Evolutionary conservation across 495 filamentous ascomycete genomes (phyloP).

Genomic region (Penicillium macrosclerotiorum): DNA sequence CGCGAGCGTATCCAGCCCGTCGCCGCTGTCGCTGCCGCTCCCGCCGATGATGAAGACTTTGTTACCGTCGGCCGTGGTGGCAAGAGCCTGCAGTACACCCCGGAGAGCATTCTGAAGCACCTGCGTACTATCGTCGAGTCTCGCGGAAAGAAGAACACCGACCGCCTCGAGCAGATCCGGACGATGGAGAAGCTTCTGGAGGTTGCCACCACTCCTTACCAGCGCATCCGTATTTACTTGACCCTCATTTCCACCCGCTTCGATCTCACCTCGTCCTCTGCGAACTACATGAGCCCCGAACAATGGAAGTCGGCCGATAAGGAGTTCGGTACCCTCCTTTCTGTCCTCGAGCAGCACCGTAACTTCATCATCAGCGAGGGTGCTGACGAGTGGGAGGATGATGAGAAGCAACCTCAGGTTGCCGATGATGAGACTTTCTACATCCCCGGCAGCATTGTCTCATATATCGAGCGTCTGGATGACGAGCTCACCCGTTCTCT

Average conservation of each 20-base stretch:
- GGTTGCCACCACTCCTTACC: slow-evolving; percentile 86
- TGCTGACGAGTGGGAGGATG: slow-evolving; percentile 98
- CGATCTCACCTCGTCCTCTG: slow-evolving; percentile 78
- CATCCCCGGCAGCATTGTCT: slow-evolving; percentile 90
- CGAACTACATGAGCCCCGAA: slow-evolving; percentile 87
- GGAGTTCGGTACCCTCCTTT: slow-evolving; percentile 74
- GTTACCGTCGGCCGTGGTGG: slow-evolving; percentile 82
- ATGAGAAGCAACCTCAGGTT: slow-evolving; percentile 82
- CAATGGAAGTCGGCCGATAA: slow-evolving; percentile 95
- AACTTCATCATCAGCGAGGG: slow-evolving; percentile 82
- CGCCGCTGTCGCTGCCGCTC: slow-evolving; percentile 38
- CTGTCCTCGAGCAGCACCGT: slow-evolving; percentile 72
- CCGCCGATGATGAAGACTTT: slow-evolving; percentile 80
- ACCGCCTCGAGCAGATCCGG: slow-evolving; percentile 88
- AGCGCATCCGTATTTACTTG: slow-evolving; percentile 88
- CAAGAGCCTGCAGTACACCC: slow-evolving; percentile 81
- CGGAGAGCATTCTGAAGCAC: slow-evolving; percentile 98
- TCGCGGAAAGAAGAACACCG: slow-evolving; percentile 97
- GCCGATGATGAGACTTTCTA: slow-evolving; percentile 71
- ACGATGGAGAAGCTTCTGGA: slow-evolving; percentile 95
- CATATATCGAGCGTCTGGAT: slow-evolving; percentile 91
- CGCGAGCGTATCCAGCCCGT: slow-evolving; percentile 44
- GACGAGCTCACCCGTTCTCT: slow-evolving; percentile 96
- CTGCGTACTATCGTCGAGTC: slow-evolving; percentile 90
- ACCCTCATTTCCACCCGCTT: slow-evolving; percentile 93